phyloP scores from a whole-genome alignment of 1,284 basidiomycete genomes.

The Irpex rosettiformis region DNA sequence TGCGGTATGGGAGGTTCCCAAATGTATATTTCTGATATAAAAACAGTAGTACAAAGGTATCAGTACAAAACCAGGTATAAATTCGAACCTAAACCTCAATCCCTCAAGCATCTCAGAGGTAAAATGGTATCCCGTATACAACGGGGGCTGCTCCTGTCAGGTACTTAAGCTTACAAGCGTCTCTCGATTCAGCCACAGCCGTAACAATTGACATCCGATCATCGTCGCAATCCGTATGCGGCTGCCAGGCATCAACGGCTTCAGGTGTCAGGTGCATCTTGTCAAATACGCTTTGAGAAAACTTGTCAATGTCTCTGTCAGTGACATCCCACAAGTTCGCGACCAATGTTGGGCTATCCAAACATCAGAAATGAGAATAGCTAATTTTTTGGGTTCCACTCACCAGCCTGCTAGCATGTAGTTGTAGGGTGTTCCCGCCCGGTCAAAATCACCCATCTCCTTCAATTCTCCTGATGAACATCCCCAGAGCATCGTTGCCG shows the following conservation, averaged over 20 bases:
- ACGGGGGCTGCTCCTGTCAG: slow-evolving; percentile 95
- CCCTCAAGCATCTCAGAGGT: too few species aligned
- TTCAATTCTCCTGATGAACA: slow-evolving; percentile 90
- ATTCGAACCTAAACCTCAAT: not conserved
- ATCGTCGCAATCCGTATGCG: slow-evolving; percentile 17
- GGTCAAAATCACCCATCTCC: slow-evolving; percentile 93
- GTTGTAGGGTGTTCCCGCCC: slow-evolving; percentile 86
- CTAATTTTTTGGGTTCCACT: too few species aligned
- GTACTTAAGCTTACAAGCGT: slow-evolving; percentile 86
- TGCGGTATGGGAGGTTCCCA: too few species aligned
- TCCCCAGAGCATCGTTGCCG: slow-evolving; percentile 97
- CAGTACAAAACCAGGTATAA: not conserved
- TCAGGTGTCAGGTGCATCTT: slow-evolving; percentile 57
- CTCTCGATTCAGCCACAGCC: slow-evolving; percentile 80
- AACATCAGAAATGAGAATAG: too few species aligned
- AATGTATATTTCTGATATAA: too few species aligned
- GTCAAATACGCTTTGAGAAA: slow-evolving; percentile 83
- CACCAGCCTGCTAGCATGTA: slow-evolving; percentile 97
- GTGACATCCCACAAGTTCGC: slow-evolving; percentile 99
- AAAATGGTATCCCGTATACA: slow-evolving; percentile 93
- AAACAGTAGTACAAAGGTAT: not conserved
- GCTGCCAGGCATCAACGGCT: slow-evolving; percentile 28
- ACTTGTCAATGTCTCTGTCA: slow-evolving; percentile 93
- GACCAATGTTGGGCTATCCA: slow-evolving; percentile 83
- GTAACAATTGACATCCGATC: slow-evolving; percentile 54